Base-by-base conservation (phyloP, 2,329 filamentous ascomycete genomes). In the Hypoxylon sp. region DNA sequence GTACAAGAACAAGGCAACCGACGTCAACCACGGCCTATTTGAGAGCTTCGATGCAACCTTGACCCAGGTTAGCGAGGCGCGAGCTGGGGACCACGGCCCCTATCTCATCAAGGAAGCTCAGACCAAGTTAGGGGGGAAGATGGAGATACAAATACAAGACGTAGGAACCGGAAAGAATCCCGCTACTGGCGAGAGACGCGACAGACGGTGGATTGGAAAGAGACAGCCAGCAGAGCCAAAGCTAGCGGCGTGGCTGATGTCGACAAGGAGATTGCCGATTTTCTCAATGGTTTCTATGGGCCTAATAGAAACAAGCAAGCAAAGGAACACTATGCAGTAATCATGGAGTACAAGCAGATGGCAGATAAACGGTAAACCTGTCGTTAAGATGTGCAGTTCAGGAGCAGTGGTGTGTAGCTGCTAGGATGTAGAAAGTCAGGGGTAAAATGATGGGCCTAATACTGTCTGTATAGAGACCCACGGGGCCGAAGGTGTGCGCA, bases 121-220 rank as follows among this genome's bases (percentile, higher is more conserved):
- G 11, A 13, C 20, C 12, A 7, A 26, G 41, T 17, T 44, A 5
- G 30, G 41, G 8, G 9, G 41, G 20, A 35, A 25, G 29, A 34
- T 44, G 20, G 31, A 32, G 11, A 44, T 44, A 34, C 8, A 34
- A n/a, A 35, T 11, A 34, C 19, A 44, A 13, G 19, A 19, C 12
- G 9, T 44, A 20, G 37, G 37, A 30, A 7, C 15, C 13, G 41
- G 41, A 19, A 35, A 34, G 3, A 44, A 44, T 26, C 41, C 41
- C 20, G 41, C 41, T 25, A 44, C 41, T 27, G 41, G 41, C 29
- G n/a, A n/a, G 41, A 35, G 20, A 7, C 11, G 6, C 35, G 41
- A 30, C 12, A 44, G 27, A 44, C 41, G 2, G 41, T 44, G 19
- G 30, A 44, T 27, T 44, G 41, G 41, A 44, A 19, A 27, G 41